Base-by-base conservation (phyloP, 1,284 basidiomycete genomes). In the Leucoagaricus sp. region DNA sequence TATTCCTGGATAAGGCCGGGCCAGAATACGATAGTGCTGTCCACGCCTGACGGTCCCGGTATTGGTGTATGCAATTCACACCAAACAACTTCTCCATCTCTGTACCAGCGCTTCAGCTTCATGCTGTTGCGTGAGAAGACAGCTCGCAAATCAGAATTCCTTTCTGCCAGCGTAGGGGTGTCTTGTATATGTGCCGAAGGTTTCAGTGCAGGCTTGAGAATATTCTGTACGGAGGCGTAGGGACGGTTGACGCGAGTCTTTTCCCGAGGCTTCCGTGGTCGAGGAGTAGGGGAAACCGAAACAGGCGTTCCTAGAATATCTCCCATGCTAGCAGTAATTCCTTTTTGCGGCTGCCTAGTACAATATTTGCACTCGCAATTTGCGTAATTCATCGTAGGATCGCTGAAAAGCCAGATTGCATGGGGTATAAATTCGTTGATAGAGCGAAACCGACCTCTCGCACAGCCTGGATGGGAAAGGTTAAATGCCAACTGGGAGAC, bases 311-410 rank as follows among this genome's bases (percentile, higher is more conserved):
- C 71, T 15, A 79, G 67, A 25, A 76, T 70, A n/a, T 79, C 68
- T 17, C 82, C 82, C 72, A 90, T 78, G 10, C 75, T 73, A 6
- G 78, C 74, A 4, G 87, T 87, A 57, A 93, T 85, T 60, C 84
- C 81, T 34, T 77, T 78, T 68, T 94, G 91, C 0, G 83, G 73
- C 61, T 81, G 81, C 61, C 84, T 85, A 38, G 81, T 73, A 68
- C 91, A 93, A 67, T 93, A 93, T 67, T 92, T 92, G 76, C 91
- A 94, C 25, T 73, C 69, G 65, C 91, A 94, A 34, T 79, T 80
- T 0, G 68, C 61, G 21, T 74, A 70, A 61, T 81, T 70, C 60
- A 78, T 64, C 1, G 74, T 77, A 0, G 74, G 67, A 60, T 89
- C 84, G 3, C 75, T 74, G 68, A 87, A 77, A 1, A 94, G 79